Conservation (phyloP, 352 stramenopile genomes). For the Thraustotheca clavata region DNA sequence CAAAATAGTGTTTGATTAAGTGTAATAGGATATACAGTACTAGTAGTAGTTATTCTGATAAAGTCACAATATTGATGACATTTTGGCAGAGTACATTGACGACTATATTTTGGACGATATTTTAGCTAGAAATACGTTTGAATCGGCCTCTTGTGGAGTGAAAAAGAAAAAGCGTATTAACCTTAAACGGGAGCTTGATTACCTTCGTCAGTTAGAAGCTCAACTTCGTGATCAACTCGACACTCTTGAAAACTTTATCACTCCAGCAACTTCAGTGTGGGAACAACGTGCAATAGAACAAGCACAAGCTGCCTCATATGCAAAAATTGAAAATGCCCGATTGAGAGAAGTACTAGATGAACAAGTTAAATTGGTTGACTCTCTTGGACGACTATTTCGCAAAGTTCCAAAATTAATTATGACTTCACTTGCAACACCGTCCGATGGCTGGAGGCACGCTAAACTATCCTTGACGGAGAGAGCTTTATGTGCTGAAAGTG, state of each 20-base stretch:
- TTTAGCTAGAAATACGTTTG: too few relatives aligned
- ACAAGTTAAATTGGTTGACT: background rate
- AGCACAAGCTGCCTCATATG: background rate
- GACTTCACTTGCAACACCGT: background rate
- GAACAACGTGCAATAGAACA: slow-evolving; percentile 2
- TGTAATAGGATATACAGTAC: too few relatives aligned
- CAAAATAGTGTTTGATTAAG: too few relatives aligned
- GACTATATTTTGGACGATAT: too few relatives aligned
- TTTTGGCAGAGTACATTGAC: too few relatives aligned
- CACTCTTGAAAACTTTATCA: background rate
- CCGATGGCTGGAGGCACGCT: background rate
- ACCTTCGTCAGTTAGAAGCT: background rate
- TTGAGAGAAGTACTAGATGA: background rate
- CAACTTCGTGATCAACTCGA: background rate
- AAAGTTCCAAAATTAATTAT: background rate
- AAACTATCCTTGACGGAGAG: background rate
- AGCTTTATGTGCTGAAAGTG: background rate
- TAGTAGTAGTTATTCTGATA: too few relatives aligned
- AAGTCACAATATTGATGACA: too few relatives aligned
- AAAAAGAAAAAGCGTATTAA: background rate
- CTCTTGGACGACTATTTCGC: background rate
- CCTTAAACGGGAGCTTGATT: slow-evolving; percentile 17
- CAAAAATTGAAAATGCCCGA: slow-evolving; percentile 4
- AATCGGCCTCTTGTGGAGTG: too few relatives aligned
- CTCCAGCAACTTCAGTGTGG: background rate